phyloP scores from a whole-genome alignment of 495 filamentous ascomycete species.

The Daldinia concentrica region DNA sequence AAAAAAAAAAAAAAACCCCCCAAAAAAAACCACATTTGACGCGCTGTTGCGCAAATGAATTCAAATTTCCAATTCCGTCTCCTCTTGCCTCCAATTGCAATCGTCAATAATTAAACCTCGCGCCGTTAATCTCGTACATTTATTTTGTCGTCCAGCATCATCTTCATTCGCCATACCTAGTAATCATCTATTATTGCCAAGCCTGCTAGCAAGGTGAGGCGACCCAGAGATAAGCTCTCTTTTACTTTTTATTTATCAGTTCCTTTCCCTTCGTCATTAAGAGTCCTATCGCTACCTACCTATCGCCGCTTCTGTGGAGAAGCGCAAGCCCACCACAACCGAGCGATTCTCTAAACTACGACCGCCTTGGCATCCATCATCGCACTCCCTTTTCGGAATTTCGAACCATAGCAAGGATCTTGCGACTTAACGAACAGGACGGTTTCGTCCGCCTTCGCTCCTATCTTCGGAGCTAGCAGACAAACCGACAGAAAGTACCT shows the following conservation, averaged over 20 bases:
- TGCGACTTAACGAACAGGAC: slow-evolving; percentile 8
- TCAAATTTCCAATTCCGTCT: slow-evolving; percentile 1
- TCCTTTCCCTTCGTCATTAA: slow-evolving; percentile 17
- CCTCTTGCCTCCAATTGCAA: background rate
- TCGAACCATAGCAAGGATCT: slow-evolving; percentile 20
- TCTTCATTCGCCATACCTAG: slow-evolving; percentile 3
- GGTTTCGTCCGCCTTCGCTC: slow-evolving; percentile 3
- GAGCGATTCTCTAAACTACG: slow-evolving; percentile 6
- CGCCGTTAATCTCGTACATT: background rate
- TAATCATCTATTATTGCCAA: slow-evolving; percentile 14
- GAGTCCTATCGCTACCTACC: slow-evolving; percentile 9
- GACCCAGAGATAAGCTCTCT: background rate
- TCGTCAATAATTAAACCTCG: background rate
- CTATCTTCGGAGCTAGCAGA: slow-evolving; percentile 9
- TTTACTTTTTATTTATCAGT: slow-evolving; percentile 30
- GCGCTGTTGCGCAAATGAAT: slow-evolving; percentile 6
- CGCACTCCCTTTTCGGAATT: slow-evolving; percentile 19
- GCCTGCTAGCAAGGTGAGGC: slow-evolving; percentile 7
- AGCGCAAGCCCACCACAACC: slow-evolving; percentile 15
- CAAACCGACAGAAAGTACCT: slow-evolving; percentile 9
- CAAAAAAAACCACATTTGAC: slow-evolving; percentile 3
- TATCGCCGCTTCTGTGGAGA: slow-evolving; percentile 22
- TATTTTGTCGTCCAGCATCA: background rate
- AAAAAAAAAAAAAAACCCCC: slow-evolving; percentile 4
- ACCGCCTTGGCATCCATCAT: slow-evolving; percentile 44